Evolutionary conservation across 2,329 filamentous ascomycete genomes (phyloP).

Genomic region (Emericellopsis cladophorae): DNA sequence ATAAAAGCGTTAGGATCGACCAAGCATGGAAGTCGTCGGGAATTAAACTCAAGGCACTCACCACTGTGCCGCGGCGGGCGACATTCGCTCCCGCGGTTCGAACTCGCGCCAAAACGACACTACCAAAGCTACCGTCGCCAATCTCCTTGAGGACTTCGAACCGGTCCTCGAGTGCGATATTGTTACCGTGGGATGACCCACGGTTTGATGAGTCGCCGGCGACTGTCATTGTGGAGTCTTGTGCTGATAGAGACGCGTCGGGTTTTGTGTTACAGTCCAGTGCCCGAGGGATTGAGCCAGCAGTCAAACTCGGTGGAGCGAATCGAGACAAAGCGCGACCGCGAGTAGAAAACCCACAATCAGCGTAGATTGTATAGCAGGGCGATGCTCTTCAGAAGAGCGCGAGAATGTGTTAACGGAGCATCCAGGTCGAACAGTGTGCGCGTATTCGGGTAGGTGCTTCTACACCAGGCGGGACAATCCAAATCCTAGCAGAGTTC

Average conservation of each 20-base stretch:
- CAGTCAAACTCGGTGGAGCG: not conserved
- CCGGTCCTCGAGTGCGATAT: conserved; percentile 69
- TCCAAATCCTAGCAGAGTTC: no score
- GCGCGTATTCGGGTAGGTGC: not conserved
- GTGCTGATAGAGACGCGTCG: no score
- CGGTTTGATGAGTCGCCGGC: conserved; percentile 61
- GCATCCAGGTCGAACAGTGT: conserved; percentile 17
- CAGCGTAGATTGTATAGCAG: not conserved
- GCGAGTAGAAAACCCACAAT: no score
- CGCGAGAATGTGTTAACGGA: conserved; percentile 13
- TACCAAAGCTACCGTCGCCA: conserved; percentile 96
- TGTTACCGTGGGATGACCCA: conserved; percentile 44
- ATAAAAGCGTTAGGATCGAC: conserved; percentile 1
- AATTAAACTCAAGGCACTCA: conserved; percentile 34
- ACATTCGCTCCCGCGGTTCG: conserved; percentile 80
- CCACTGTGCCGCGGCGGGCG: conserved; percentile 82
- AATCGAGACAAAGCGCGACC: no score
- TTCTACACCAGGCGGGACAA: no score
- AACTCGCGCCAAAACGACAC: conserved; percentile 82
- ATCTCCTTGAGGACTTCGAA: conserved; percentile 98
- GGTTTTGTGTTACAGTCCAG: not conserved
- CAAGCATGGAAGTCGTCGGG: not conserved
- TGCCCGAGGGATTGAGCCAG: not conserved
- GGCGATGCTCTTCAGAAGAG: conserved; percentile 21
- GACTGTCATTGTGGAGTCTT: conserved; percentile 53